Conservation (phyloP, 2,329 filamentous ascomycete genomes). For the Fusarium equiseti region DNA sequence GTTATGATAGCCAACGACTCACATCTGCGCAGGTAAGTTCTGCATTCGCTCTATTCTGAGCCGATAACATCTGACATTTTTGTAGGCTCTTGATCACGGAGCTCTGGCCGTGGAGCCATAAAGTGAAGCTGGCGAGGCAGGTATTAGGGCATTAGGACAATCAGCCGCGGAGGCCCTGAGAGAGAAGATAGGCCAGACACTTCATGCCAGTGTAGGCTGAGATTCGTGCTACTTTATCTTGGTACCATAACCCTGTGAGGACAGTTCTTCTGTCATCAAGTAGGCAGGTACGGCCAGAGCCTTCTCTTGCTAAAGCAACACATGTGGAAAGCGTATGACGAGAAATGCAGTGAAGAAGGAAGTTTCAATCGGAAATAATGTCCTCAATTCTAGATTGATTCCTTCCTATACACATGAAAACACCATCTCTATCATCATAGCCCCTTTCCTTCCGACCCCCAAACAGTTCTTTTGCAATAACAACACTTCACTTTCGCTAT, state of each 20-base stretch:
- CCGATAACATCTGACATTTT: not conserved
- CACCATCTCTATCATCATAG: not conserved
- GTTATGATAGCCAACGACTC: slow-evolving; percentile 77
- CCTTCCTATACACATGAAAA: not conserved
- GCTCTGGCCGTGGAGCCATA: slow-evolving; percentile 13
- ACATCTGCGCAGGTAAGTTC: slow-evolving; percentile 66
- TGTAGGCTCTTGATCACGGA: slow-evolving; percentile 43
- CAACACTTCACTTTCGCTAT: not conserved
- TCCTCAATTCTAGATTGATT: not conserved
- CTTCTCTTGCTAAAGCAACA: not conserved
- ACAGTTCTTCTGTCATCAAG: not conserved
- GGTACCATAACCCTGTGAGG: not conserved
- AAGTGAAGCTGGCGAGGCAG: not conserved
- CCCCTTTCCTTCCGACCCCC: not conserved
- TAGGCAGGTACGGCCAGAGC: not conserved
- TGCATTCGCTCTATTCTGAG: not conserved
- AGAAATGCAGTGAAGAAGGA: not conserved
- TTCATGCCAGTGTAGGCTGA: not conserved
- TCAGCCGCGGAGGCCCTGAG: not conserved
- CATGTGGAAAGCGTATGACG: not conserved
- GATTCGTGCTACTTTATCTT: not conserved
- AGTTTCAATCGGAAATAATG: not conserved
- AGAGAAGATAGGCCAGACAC: not conserved
- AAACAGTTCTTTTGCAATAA: not conserved
- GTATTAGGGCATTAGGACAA: not conserved